Base-by-base conservation (phyloP, 2,329 filamentous ascomycete species). In the Sarocladium strictum region DNA sequence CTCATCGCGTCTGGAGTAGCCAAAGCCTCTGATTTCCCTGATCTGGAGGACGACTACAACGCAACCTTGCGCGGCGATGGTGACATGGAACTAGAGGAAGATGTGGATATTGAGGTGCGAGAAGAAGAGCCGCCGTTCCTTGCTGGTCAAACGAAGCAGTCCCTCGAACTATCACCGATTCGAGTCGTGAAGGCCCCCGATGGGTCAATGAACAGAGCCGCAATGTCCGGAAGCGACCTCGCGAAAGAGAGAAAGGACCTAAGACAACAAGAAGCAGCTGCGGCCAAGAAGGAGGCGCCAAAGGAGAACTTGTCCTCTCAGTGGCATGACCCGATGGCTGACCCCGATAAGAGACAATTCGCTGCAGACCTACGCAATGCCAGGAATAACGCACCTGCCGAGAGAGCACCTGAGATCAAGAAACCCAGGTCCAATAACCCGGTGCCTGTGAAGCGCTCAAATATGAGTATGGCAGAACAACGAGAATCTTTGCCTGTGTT, bases 121-220 rank as follows among this genome's bases (percentile, higher is more conserved):
- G 94, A 99, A 58, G 94, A 99, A 63, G 94, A 99, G 64, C 95
- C 94, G 0, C 94, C 94, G 0, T 99, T 99, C 76, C 72, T 99
- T 58, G 89, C 90, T 15, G 94, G 94, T 3, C 95, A 99, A 69
- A 99, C 94, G 0, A 97, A 97, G 66, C 92, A 96, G 66, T 96
- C 91, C 10, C 77, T 99, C 9, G 94, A 99, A 65, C 74, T 99
- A 3, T 97, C 92, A 2, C 94, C 94, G 0, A 99, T 99, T 58
- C 83, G 95, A 59, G 92, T 99, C 21, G 90, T 99, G 62, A 97
- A 97, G 71, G 94, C 94, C 1, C 95, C 94, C 0, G 94, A 99
- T 69, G 94, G 94, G n/a, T 97, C 93, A 3, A 85, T 99, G 70
- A 99, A 99, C 67, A 83, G 94, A 64, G 90, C 95, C 49, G 95